These are phyloP conservation scores for Clausena lansium DNA, from an alignment of 345 rosid species.

Conservation along the genomic window DNA sequence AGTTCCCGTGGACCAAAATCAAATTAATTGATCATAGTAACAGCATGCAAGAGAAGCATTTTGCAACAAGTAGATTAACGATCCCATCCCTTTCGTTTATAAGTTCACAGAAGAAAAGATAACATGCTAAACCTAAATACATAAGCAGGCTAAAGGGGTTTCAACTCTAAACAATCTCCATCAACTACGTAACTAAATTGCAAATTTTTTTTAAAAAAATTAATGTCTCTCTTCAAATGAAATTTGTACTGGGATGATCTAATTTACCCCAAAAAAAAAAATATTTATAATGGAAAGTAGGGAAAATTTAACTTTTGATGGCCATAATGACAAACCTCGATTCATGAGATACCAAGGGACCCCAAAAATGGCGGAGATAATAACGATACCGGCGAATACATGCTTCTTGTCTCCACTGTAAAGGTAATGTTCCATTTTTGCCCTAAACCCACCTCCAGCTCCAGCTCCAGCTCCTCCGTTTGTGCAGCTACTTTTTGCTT, in stretches of 20 bases:
- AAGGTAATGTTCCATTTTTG: conserved; percentile 53
- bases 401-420: conserved; percentile 93
- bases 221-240: background rate
- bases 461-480: conserved; percentile 7
- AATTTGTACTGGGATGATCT: background rate
- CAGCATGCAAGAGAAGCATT: background rate
- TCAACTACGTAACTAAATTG: background rate
- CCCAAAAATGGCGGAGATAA: conserved; percentile 54
- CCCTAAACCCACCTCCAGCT: conserved; percentile 47
- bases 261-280: background rate
- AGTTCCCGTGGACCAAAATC: background rate
- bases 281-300: background rate
- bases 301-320: background rate
- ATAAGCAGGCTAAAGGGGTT: background rate
- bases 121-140: background rate
- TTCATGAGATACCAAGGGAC: conserved; percentile 85
- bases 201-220: background rate
- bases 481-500: conserved; percentile 25
- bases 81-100: background rate
- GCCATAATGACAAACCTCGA: conserved; percentile 46
- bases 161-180: background rate
- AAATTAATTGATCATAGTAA: background rate
- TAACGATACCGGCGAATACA: conserved; percentile 67
- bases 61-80: too few species aligned
- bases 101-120: background rate